Base-by-base conservation (phyloP, 2,329 filamentous ascomycete genomes). In the Akanthomyces muscarius region DNA sequence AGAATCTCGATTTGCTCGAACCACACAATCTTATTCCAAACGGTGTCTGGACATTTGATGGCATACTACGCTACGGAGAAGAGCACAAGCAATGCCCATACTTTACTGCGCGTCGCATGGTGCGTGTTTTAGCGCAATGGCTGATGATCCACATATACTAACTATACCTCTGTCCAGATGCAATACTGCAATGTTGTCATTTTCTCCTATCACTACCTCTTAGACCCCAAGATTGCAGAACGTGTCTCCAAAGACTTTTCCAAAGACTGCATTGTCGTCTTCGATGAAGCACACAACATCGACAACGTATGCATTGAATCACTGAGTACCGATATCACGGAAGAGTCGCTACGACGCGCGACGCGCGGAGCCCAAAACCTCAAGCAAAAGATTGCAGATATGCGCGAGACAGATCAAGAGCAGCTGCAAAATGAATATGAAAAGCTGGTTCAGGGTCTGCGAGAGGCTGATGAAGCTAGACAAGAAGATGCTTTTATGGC, bases 301-400 rank as follows among this genome's bases (percentile, higher is more conserved):
- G 95, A 99, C 82, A 99, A 99, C 73, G 95, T 99, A 64, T 99
- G 96, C 74, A 99, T 99, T 68, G 95, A 99, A 73, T 94, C 95
- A 2, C 80, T 98, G 14, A 99, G 95, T 72, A 98, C 97, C 48
- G 95, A 99, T 71, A 86, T 99, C 63, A 98, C 94, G 0, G 93
- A 99, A 72, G 95, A 98, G 69, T 97, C 94, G 0, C 76, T 99
- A 60, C 86, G 93, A 25, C 96, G 92, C 77, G 95, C 95, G 23
- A 93, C 92, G 1, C 85, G 92, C 67, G 95, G 95, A 5, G 96
- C 94, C 14, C 89, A 89, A 67, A 98, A 96, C 68, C 81, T 99
- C 1, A 95, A 99, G 72, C 86, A 86, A 36, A 97, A 90, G 73
- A 97, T 99, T 68, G 85, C 86, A 5, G 92, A 98, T 68, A 96